Evolutionary conservation across 2,329 filamentous ascomycete species (phyloP).

Genomic region (Coniochaeta sp.): DNA sequence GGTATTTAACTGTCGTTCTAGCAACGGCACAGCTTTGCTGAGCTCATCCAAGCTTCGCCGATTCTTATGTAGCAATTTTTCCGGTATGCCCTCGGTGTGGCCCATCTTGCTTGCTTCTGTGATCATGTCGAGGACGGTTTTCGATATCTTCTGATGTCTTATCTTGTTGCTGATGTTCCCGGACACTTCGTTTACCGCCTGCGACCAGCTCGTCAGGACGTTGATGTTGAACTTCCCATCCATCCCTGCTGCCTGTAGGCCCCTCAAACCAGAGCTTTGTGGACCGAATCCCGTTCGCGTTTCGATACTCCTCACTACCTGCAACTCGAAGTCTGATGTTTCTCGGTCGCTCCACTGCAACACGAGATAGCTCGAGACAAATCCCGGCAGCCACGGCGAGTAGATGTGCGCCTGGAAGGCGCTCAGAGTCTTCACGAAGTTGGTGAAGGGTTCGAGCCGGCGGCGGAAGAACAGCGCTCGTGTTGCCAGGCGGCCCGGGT

Average conservation of each 20-base stretch:
- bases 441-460: neutral
- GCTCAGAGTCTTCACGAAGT: neutral
- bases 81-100: neutral
- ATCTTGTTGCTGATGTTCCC: neutral
- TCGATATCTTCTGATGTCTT: neutral
- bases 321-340: neutral
- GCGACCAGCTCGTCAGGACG: conserved; percentile 2
- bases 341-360: conserved; percentile 1
- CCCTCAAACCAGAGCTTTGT: neutral
- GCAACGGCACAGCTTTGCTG: neutral
- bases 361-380: conserved; percentile 3
- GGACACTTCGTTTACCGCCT: conserved; percentile 5
- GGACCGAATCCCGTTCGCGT: conserved; percentile 1
- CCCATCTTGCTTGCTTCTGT: neutral
- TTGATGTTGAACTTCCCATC: conserved; percentile 2
- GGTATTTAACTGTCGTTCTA: neutral
- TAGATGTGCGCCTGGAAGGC: neutral
- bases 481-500: neutral
- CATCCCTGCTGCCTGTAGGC: neutral
- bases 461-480: conserved; percentile 3
- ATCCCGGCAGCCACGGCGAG: conserved; percentile 4
- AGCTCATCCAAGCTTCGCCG: neutral
- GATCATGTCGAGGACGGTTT: neutral
- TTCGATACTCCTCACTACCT: neutral
- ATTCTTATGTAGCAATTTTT: too few species aligned